phyloP scores from a whole-genome alignment of 2,329 filamentous ascomycete genomes.

The Aureobasidium vineae region DNA sequence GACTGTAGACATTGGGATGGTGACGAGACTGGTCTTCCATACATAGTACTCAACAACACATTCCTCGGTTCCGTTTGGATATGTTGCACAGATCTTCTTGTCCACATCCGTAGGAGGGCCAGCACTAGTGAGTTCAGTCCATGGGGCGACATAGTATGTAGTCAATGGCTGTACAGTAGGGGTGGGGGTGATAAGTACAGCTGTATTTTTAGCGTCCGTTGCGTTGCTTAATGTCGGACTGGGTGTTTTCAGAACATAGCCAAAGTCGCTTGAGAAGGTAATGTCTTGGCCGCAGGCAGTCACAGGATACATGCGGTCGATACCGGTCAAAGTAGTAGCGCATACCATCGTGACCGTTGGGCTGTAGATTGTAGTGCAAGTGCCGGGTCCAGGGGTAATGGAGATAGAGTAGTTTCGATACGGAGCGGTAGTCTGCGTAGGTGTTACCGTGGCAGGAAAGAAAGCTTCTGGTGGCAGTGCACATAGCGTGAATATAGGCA shows the following conservation, averaged over 20 bases:
- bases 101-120: constrained; percentile 43
- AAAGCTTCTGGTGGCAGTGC: constrained; percentile 41
- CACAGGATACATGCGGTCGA: constrained; percentile 44
- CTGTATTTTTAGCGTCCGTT: not conserved
- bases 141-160: constrained; percentile 48
- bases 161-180: constrained; percentile 43
- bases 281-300: constrained; percentile 46
- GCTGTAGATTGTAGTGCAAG: constrained; percentile 45
- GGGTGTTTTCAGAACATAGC: constrained; percentile 44
- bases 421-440: constrained; percentile 37
- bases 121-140: constrained; percentile 45
- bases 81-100: constrained; percentile 44
- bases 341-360: constrained; percentile 45
- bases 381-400: constrained; percentile 37
- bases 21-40: constrained; percentile 45
- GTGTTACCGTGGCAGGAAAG: constrained; percentile 34
- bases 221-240: constrained; percentile 33
- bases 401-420: constrained; percentile 41
- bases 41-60: constrained; percentile 46
- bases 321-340: constrained; percentile 45
- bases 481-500: constrained; percentile 46
- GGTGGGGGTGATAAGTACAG: constrained; percentile 39
- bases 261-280: constrained; percentile 48
- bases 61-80: constrained; percentile 40
- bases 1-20: constrained; percentile 39